Conservation (phyloP, 345 rosid species). For the Mangifera indica region DNA sequence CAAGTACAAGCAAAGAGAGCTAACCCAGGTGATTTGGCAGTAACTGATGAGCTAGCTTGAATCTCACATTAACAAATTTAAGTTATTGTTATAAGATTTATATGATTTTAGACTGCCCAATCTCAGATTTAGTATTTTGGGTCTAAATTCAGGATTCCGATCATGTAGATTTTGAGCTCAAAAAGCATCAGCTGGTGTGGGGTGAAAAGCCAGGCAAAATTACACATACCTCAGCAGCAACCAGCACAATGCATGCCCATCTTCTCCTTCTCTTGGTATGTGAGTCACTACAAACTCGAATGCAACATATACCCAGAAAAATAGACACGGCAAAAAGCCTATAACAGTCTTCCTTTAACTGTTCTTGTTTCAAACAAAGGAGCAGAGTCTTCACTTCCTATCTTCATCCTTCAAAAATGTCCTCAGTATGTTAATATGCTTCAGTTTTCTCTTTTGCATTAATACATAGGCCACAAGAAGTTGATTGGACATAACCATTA, state of each 20-base stretch:
- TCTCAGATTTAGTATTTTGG: too few relatives aligned
- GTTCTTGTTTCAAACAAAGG: conserved; percentile 41
- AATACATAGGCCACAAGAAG: too few relatives aligned
- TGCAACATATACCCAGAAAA: conserved; percentile 30
- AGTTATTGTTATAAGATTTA: too few relatives aligned
- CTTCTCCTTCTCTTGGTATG: conserved; percentile 24
- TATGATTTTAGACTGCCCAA: too few relatives aligned
- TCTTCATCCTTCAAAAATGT: conserved; percentile 4
- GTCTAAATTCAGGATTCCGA: too few relatives aligned
- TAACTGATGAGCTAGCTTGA: conserved; percentile 35
- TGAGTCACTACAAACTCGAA: conserved; percentile 30
- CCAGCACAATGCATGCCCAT: conserved; percentile 51
- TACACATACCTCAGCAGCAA: conserved; percentile 50
- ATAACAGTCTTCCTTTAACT: conserved; percentile 23
- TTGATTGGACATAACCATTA: neutral
- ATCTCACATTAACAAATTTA: too few relatives aligned
- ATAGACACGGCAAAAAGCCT: conserved; percentile 33
- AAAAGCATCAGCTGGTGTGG: too few relatives aligned
- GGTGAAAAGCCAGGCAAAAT: too few relatives aligned
- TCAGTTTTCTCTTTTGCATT: too few relatives aligned
- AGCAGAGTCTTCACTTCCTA: conserved; percentile 14
- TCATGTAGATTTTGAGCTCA: too few relatives aligned
- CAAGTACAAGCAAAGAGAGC: conserved; percentile 44
- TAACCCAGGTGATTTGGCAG: conserved; percentile 40
- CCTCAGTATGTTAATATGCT: neutral